Percentiles rank a stretch among this genome's conserved stretches.
These are phyloP conservation scores for Trichoderma semiorbis DNA, from an alignment of 2,329 filamentous ascomycete genomes.

Conservation along the genomic window DNA sequence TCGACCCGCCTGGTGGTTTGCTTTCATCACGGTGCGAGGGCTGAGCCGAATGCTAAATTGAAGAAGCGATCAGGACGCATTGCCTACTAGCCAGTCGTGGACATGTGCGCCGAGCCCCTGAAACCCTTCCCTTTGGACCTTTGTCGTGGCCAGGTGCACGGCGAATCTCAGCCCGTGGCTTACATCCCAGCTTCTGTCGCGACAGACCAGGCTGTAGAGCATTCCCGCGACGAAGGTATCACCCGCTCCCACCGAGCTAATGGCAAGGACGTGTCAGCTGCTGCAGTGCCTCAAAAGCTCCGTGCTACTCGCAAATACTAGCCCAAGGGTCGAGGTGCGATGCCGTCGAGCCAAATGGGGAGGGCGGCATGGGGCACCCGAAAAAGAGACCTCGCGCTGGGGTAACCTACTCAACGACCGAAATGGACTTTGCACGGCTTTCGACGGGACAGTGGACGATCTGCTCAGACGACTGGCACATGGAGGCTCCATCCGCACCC, in stretches of 20 bases:
- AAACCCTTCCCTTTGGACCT: constrained; percentile 67
- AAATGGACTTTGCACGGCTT: constrained; percentile 35
- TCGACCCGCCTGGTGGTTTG: neutral
- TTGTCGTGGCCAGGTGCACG: constrained; percentile 63
- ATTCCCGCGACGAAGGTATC: constrained; percentile 74
- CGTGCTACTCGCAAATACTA: constrained; percentile 11
- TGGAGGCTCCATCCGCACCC: constrained; percentile 49
- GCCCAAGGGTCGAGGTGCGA: neutral
- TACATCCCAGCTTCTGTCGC: constrained; percentile 46
- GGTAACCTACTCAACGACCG: constrained; percentile 57
- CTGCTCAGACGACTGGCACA: constrained; percentile 30
- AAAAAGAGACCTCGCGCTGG: neutral
- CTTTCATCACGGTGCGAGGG: neutral
- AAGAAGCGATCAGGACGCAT: constrained; percentile 8
- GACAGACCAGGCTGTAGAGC: constrained; percentile 57
- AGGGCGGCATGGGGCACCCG: neutral
- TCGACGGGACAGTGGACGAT: constrained; percentile 41
- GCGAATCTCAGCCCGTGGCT: constrained; percentile 55
- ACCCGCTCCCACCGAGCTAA: constrained; percentile 67
- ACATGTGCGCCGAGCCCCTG: constrained; percentile 40
- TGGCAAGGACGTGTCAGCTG: constrained; percentile 14
- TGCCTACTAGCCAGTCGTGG: constrained; percentile 15
- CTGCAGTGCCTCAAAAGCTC: constrained; percentile 15
- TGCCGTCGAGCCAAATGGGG: neutral
- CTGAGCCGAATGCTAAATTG: neutral